Base-by-base conservation (phyloP, 345 rosid species). In the Ceriops zippeliana region DNA sequence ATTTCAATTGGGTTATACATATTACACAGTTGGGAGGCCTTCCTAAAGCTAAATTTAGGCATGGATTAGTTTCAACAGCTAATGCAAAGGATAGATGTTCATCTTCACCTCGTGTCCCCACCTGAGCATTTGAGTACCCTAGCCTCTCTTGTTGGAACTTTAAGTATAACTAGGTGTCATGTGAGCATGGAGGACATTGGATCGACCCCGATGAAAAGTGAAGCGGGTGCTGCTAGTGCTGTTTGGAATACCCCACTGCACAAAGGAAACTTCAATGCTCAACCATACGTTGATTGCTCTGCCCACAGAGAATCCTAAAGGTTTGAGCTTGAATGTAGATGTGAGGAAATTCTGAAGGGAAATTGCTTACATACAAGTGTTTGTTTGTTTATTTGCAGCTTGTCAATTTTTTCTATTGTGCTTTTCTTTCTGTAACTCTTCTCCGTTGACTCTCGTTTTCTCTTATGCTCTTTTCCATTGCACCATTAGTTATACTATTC, bases 251-350 rank as follows among this genome's bases (percentile, higher is more conserved):
- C 77, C 65, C 52, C 79, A 7, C 85, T 73, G n/a, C 67, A 31
- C 71, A 83, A 83, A 81, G 80, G 75, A 58, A 80, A 74, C 69
- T 58, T 69, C 66, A 86, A 79, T 63, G 66, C 75, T 63, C 80
- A 80, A 72, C 83, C 91, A 76, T 73, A 62, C 79, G 80, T 62
- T 90, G 75, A 79, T 84, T 73, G 71, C 82, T 76, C 72, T 86
- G 72, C 88, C 91, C 42, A 87, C 66, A 59, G 90, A 88, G 80
- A 86, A 89, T 65, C 90, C 96, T 16, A 85, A 82, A 68, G 91
- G 95, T 34, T 84, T 88, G 96, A 90, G 84, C 85, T 78, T 90
- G 75, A 86, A 95, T 93, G 99, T 86, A 79, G 67, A 73, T 52
- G 49, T 46, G 47, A 58, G n/a, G 78, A 77, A 52, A 66, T 52